These are phyloP conservation scores for Colletotrichum abscissum DNA, from an alignment of 2,329 filamentous ascomycete species.

Conservation along the genomic window DNA sequence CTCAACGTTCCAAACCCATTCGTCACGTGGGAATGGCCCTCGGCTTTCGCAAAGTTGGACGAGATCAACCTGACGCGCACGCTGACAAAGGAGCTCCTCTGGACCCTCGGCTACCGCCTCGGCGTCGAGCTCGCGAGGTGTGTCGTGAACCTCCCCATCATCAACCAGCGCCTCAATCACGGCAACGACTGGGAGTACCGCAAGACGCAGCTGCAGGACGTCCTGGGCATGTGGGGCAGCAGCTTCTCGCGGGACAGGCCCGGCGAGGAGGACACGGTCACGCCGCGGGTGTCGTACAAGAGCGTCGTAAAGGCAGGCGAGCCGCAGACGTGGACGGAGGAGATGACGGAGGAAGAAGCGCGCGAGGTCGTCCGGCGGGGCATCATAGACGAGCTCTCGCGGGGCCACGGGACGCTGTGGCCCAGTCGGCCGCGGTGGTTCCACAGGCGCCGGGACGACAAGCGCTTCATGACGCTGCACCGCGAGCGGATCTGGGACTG, in stretches of 20 bases:
- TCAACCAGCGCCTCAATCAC: conserved; percentile 28
- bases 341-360: conserved; percentile 22
- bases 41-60: conserved; percentile 38
- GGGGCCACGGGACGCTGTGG: conserved; percentile 55
- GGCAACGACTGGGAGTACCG: conserved; percentile 27
- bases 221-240: conserved; percentile 28
- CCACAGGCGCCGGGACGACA: conserved; percentile 31
- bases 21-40: conserved; percentile 37
- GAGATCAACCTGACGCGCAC: conserved; percentile 31
- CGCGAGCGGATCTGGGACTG: conserved; percentile 51
- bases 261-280: background rate
- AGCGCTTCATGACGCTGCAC: conserved; percentile 37
- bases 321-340: conserved; percentile 37
- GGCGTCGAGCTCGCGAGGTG: conserved; percentile 46
- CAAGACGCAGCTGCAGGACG: conserved; percentile 32
- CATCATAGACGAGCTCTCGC: conserved; percentile 56
- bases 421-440: conserved; percentile 47
- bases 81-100: conserved; percentile 42
- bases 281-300: conserved; percentile 37
- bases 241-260: background rate
- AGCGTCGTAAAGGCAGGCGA: conserved; percentile 48
- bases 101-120: conserved; percentile 52
- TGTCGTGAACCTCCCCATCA: conserved; percentile 7
- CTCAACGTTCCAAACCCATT: conserved; percentile 9
- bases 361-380: conserved; percentile 43